These are phyloP conservation scores for Picea abies DNA, from an alignment of 83 land plant genomes.

Conservation along the genomic window DNA sequence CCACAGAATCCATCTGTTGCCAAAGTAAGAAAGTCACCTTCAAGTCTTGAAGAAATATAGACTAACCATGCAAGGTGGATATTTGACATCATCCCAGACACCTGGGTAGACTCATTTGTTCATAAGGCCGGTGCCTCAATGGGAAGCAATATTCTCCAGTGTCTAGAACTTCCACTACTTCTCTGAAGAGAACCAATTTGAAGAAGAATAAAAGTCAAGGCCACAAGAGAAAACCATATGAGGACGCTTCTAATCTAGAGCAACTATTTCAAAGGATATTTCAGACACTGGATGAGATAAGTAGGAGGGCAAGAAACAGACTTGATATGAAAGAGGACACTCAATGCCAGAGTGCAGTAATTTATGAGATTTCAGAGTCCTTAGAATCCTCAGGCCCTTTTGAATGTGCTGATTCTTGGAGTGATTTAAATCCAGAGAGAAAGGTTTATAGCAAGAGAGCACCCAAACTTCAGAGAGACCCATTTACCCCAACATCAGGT, in stretches of 20 bases:
- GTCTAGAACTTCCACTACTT: too few relatives aligned
- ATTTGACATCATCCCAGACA: too few relatives aligned
- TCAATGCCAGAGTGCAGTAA: neutral
- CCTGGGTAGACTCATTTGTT: too few relatives aligned
- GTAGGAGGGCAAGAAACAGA: neutral
- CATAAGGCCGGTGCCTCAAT: too few relatives aligned
- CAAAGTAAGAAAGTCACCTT: too few relatives aligned
- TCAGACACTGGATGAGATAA: slow-evolving; percentile 5
- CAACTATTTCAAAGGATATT: slow-evolving; percentile 16
- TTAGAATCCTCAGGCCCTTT: neutral
- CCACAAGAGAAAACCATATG: slow-evolving; percentile 1
- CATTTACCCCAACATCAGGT: slow-evolving; percentile 4
- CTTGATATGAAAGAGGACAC: slow-evolving; percentile 8
- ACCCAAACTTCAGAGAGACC: slow-evolving; percentile 2
- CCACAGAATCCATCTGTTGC: too few relatives aligned
- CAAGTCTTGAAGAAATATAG: too few relatives aligned
- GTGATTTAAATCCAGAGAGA: neutral
- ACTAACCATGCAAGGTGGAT: too few relatives aligned
- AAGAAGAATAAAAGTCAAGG: too few relatives aligned
- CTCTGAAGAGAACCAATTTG: too few relatives aligned
- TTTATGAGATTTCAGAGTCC: slow-evolving; percentile 9
- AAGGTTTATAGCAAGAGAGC: neutral
- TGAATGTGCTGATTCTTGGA: neutral
- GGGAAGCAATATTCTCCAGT: too few relatives aligned
- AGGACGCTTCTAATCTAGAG: slow-evolving; percentile 21